These are phyloP conservation scores for Kwoniella europaea DNA, from an alignment of 768 basidiomycete genomes.

Conservation along the genomic window DNA sequence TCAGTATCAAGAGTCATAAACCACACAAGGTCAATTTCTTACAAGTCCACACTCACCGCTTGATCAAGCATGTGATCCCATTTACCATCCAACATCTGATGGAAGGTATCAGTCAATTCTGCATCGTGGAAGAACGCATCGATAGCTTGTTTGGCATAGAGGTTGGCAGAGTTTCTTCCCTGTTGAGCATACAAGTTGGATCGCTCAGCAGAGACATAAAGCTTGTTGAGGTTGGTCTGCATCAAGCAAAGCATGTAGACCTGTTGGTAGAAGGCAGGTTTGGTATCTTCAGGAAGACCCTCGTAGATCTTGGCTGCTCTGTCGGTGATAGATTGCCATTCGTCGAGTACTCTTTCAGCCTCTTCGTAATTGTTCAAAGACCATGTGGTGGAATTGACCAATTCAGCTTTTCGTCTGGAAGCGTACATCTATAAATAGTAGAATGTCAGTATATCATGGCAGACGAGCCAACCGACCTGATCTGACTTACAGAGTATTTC, in stretches of 20 bases:
- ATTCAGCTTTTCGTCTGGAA: constrained; percentile 69
- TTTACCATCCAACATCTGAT: constrained; percentile 67
- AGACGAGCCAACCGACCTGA: too few species aligned
- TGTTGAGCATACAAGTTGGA: constrained; percentile 71
- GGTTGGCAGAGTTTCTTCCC: constrained; percentile 68
- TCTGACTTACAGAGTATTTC: constrained; percentile 30
- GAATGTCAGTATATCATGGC: too few species aligned
- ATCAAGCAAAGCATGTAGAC: constrained; percentile 63
- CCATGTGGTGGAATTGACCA: constrained; percentile 68
- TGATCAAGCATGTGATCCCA: constrained; percentile 79
- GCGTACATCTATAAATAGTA: constrained; percentile 58
- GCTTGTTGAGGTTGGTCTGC: constrained; percentile 65
- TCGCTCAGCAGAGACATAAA: constrained; percentile 64
- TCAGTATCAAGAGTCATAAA: not conserved
- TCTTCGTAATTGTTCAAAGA: constrained; percentile 72
- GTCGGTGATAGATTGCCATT: constrained; percentile 63
- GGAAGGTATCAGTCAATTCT: constrained; percentile 68
- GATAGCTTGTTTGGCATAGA: constrained; percentile 65
- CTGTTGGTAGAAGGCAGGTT: constrained; percentile 74
- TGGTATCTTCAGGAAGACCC: constrained; percentile 61
- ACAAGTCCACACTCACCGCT: constrained; percentile 62
- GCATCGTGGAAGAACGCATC: constrained; percentile 68
- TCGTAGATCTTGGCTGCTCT: constrained; percentile 67
- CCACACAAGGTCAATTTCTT: too few species aligned
- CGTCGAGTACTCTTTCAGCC: constrained; percentile 65